Percentiles rank a stretch among this genome's conserved stretches.
phyloP scores from a whole-genome alignment of 768 basidiomycete genomes.

The Pulveroboletus sp. region DNA sequence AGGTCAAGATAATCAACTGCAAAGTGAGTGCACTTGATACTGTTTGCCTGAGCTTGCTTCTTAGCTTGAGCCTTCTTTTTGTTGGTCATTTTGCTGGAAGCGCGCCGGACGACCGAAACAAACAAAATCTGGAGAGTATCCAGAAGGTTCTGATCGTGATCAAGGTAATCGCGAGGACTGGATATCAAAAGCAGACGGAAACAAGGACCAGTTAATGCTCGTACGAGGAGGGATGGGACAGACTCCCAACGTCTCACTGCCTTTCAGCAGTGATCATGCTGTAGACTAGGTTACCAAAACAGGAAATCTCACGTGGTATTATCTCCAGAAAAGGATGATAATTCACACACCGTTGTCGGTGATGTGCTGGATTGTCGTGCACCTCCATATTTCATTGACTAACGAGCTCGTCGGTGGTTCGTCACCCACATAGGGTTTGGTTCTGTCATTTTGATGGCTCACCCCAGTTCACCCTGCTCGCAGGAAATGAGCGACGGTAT shows the following conservation, averaged over 20 bases:
- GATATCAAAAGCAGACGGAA: background rate
- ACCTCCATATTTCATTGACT: background rate
- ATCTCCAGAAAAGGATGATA: conserved; percentile 2
- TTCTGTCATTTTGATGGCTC: conserved; percentile 7
- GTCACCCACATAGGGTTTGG: background rate
- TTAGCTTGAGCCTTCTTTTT: conserved; percentile 28
- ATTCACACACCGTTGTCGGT: conserved; percentile 5
- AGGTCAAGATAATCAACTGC: background rate
- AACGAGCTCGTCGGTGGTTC: background rate
- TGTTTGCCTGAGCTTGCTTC: conserved; percentile 27
- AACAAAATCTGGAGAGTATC: conserved; percentile 5
- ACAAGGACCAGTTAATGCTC: background rate
- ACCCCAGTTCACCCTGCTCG: conserved; percentile 1
- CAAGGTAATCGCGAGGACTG: background rate
- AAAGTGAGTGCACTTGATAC: conserved; percentile 18
- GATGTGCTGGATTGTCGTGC: background rate
- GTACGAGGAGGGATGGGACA: background rate
- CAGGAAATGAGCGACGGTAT: conserved; percentile 12
- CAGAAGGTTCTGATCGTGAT: conserved; percentile 3
- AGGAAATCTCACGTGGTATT: conserved; percentile 10
- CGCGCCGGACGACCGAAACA: background rate
- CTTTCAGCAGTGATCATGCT: background rate
- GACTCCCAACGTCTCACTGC: background rate
- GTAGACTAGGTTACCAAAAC: conserved; percentile 5
- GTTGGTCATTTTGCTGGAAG: conserved; percentile 24